Conservation (phyloP, 306 rosid genomes). For the Medicago lupulina region DNA sequence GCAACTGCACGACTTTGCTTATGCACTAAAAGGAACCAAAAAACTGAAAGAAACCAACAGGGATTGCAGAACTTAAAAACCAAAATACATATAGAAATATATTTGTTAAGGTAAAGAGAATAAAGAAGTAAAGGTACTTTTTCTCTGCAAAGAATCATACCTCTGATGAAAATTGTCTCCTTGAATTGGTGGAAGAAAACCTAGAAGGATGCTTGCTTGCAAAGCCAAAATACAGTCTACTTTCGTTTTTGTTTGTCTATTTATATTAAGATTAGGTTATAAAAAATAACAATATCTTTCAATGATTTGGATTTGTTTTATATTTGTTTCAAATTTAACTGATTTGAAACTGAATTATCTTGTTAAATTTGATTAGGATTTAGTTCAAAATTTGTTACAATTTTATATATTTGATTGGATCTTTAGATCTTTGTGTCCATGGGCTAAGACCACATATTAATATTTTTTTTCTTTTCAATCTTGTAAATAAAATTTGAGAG, state of each 20-base stretch:
- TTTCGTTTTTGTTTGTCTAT: too few relatives aligned
- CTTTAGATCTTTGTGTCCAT: not conserved
- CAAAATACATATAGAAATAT: not conserved
- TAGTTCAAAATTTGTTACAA: not conserved
- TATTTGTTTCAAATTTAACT: not conserved
- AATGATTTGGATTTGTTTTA: constrained; percentile 1
- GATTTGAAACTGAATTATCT: not conserved
- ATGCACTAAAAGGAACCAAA: constrained; percentile 33
- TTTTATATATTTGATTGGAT: not conserved
- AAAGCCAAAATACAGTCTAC: not conserved
- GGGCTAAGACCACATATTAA: not conserved
- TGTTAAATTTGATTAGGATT: not conserved
- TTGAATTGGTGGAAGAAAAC: not conserved
- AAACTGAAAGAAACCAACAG: constrained; percentile 29
- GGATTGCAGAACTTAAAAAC: not conserved
- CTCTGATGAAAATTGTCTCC: not conserved
- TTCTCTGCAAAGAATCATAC: not conserved
- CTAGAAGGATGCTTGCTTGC: not conserved
- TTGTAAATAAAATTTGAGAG: not conserved
- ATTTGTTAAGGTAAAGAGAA: constrained; percentile 13
- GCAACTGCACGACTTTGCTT: constrained; percentile 13
- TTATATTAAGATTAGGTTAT: not conserved
- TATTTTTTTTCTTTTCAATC: not conserved
- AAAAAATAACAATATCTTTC: not conserved
- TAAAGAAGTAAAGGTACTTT: not conserved